These are phyloP conservation scores for Leccinum aurantiacum DNA, from an alignment of 768 basidiomycete genomes.

Conservation along the genomic window DNA sequence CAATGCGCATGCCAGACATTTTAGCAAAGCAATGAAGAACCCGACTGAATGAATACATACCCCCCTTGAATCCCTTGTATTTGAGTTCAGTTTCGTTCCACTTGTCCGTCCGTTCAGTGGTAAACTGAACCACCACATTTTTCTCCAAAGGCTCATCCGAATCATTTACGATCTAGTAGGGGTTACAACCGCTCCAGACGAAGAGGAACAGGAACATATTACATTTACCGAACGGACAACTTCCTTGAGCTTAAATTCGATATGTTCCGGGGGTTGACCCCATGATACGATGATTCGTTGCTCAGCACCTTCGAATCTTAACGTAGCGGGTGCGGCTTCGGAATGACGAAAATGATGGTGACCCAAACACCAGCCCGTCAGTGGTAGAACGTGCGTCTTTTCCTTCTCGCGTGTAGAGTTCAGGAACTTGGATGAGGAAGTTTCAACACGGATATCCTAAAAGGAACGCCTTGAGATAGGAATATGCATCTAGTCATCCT, in stretches of 20 bases:
- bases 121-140: slow-evolving; percentile 26
- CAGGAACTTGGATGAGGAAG: slow-evolving; percentile 28
- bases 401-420: slow-evolving; percentile 18
- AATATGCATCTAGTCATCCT: neutral
- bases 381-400: slow-evolving; percentile 13
- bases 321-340: slow-evolving; percentile 8
- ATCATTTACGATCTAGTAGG: slow-evolving; percentile 27
- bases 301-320: slow-evolving; percentile 12
- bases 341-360: slow-evolving; percentile 16
- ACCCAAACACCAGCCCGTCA: slow-evolving; percentile 32
- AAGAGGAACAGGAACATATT: neutral
- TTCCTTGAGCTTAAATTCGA: slow-evolving; percentile 21
- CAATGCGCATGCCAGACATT: neutral
- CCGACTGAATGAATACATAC: slow-evolving; percentile 15
- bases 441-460: slow-evolving; percentile 20
- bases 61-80: slow-evolving; percentile 24
- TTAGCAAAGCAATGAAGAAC: neutral
- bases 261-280: slow-evolving; percentile 7
- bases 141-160: slow-evolving; percentile 1
- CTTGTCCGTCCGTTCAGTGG: neutral
- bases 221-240: slow-evolving; percentile 17
- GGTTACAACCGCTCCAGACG: neutral
- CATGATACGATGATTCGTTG: slow-evolving; percentile 13
- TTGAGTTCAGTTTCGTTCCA: slow-evolving; percentile 13
- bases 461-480: slow-evolving; percentile 4